Conservation (phyloP, 1,284 basidiomycete genomes). For the Ustilago cynodontis region DNA sequence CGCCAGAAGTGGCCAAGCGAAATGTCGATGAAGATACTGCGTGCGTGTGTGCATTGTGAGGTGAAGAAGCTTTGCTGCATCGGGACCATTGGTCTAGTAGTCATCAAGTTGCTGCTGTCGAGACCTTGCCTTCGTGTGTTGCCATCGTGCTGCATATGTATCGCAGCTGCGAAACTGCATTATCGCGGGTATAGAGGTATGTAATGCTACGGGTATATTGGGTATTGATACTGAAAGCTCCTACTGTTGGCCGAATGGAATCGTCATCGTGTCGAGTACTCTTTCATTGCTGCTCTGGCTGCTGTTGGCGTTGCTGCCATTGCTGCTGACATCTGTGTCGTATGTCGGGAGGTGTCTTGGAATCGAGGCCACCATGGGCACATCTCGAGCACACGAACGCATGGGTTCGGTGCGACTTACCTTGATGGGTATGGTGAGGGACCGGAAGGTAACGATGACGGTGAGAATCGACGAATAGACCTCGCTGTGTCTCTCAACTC, state of each 20-base stretch:
- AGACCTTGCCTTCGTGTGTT: background rate
- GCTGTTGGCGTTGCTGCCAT: constrained; percentile 15
- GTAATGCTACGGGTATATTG: background rate
- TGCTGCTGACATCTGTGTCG: constrained; percentile 25
- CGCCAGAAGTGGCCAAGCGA: background rate
- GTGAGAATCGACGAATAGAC: constrained; percentile 22
- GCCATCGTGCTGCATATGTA: background rate
- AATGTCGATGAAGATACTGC: background rate
- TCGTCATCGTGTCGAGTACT: constrained; percentile 46
- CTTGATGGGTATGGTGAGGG: constrained; percentile 51
- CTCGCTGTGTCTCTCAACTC: constrained; percentile 1
- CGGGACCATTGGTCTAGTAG: background rate
- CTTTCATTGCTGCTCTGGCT: constrained; percentile 14
- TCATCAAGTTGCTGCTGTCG: too few species aligned
- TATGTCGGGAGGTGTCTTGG: too few species aligned
- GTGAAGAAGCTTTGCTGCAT: background rate
- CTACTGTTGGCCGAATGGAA: constrained; percentile 2
- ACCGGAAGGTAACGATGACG: constrained; percentile 23
- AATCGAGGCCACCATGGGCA: constrained; percentile 51
- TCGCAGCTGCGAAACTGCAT: background rate
- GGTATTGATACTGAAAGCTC: too few species aligned
- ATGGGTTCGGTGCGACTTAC: constrained; percentile 52
- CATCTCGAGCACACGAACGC: constrained; percentile 44
- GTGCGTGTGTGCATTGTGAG: background rate
- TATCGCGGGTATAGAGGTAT: too few species aligned